A percentile compares a stretch with the other conserved stretches of the same genome.
phyloP scores from a whole-genome alignment of 495 filamentous ascomycete species.

The Bombardia bombarda region DNA sequence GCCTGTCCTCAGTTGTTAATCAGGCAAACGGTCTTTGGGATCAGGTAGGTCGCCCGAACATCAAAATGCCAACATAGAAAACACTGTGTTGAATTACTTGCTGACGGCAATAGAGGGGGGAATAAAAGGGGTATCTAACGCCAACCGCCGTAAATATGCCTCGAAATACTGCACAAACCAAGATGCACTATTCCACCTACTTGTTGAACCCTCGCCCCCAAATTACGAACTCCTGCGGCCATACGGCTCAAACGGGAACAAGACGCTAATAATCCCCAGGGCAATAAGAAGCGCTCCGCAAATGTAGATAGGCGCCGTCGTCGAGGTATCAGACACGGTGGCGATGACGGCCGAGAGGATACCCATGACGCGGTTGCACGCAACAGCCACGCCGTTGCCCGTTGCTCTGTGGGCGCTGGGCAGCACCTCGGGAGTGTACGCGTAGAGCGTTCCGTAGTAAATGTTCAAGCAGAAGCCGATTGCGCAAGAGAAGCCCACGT shows the following conservation, averaged over 20 bases:
- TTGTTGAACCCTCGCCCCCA: too few relatives aligned
- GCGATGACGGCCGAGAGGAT: slow-evolving; percentile 62
- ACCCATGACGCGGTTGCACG: slow-evolving; percentile 63
- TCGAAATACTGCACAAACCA: too few relatives aligned
- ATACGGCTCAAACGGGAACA: slow-evolving; percentile 67
- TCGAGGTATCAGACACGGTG: slow-evolving; percentile 48
- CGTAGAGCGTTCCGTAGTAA: slow-evolving; percentile 67
- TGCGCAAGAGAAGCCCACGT: slow-evolving; percentile 57
- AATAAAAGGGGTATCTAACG: too few relatives aligned
- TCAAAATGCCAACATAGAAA: too few relatives aligned
- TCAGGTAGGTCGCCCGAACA: too few relatives aligned
- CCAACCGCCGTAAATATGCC: too few relatives aligned
- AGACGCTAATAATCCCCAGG: slow-evolving; percentile 51
- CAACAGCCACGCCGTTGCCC: slow-evolving; percentile 63
- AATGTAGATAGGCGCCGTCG: slow-evolving; percentile 58
- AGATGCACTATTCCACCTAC: too few relatives aligned
- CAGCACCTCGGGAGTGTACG: slow-evolving; percentile 51
- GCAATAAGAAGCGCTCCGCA: slow-evolving; percentile 58
- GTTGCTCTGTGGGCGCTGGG: slow-evolving; percentile 63
- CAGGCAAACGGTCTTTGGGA: too few relatives aligned
- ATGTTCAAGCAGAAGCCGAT: slow-evolving; percentile 63
- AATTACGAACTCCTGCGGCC: slow-evolving; percentile 55
- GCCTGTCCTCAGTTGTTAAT: too few relatives aligned
- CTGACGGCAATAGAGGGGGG: too few relatives aligned
- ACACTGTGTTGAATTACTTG: too few relatives aligned